phyloP scores from a whole-genome alignment of 2,329 filamentous ascomycete genomes.

The Alternaria triticina region DNA sequence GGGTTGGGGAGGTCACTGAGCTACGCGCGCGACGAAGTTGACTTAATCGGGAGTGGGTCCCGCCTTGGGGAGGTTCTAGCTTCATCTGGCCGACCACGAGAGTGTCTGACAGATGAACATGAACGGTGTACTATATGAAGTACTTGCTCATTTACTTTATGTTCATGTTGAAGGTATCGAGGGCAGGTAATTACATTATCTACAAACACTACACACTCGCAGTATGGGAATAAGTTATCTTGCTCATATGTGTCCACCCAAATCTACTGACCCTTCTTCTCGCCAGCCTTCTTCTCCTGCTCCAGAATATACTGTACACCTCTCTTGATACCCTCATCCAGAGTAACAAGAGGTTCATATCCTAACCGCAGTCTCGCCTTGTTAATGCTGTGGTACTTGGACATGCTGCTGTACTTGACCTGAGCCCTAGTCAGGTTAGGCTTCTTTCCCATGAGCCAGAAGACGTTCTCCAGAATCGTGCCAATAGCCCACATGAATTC shows the following conservation, averaged over 20 bases:
- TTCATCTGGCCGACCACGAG: not conserved
- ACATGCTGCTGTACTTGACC: constrained; percentile 74
- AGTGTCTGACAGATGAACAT: not conserved
- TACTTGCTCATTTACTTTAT: no score
- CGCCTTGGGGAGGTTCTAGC: constrained; percentile 13
- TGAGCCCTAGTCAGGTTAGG: constrained; percentile 56
- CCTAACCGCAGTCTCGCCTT: constrained; percentile 76
- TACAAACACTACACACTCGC: not conserved
- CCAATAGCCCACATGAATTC: constrained; percentile 53
- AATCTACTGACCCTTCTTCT: constrained; percentile 45
- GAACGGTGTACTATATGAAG: no score
- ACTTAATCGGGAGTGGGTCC: constrained; percentile 15
- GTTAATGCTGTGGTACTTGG: constrained; percentile 76
- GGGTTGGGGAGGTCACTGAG: constrained; percentile 7
- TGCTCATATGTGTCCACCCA: not conserved
- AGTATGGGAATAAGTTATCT: not conserved
- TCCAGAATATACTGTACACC: constrained; percentile 52
- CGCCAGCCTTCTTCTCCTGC: constrained; percentile 34
- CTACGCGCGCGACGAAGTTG: constrained; percentile 11
- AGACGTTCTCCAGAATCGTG: constrained; percentile 53
- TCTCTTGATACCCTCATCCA: constrained; percentile 67
- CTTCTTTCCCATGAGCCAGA: constrained; percentile 53
- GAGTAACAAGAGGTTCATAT: constrained; percentile 70
- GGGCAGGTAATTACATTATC: not conserved
- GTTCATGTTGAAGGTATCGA: not conserved